Conservation (phyloP, 371 early-diverging fungal genomes). For the Synchytrium microbalum region DNA sequence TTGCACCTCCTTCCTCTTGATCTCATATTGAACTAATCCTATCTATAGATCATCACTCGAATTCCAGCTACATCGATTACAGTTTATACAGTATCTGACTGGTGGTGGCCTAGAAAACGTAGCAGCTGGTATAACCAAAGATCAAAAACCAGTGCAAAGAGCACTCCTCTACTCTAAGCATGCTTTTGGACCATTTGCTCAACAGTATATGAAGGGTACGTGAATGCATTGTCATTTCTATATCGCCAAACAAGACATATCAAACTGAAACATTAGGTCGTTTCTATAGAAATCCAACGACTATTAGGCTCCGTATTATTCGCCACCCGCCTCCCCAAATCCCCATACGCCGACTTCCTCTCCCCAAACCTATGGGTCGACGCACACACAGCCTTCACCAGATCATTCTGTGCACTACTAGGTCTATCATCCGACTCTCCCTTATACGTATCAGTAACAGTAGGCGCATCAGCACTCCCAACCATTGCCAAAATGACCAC, state of each 20-base stretch:
- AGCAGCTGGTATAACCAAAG: constrained; percentile 8
- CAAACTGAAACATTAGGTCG: background rate
- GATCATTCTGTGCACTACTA: constrained; percentile 78
- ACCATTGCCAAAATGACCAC: constrained; percentile 79
- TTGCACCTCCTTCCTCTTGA: background rate
- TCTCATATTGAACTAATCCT: background rate
- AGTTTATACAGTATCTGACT: constrained; percentile 63
- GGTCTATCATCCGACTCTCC: constrained; percentile 73
- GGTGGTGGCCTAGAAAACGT: constrained; percentile 5
- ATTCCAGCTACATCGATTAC: constrained; percentile 72
- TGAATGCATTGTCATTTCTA: constrained; percentile 3
- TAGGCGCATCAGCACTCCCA: constrained; percentile 86
- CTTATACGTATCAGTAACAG: constrained; percentile 65
- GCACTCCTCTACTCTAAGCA: constrained; percentile 69
- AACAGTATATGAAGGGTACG: constrained; percentile 55
- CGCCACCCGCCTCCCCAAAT: constrained; percentile 36
- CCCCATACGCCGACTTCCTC: constrained; percentile 63
- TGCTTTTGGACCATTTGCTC: constrained; percentile 60
- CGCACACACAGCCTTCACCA: constrained; percentile 65
- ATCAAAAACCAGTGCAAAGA: no score
- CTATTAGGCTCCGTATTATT: constrained; percentile 57
- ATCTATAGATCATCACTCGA: constrained; percentile 53
- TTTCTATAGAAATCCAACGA: constrained; percentile 58
- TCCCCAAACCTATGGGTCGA: constrained; percentile 50
- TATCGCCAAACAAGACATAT: background rate